Percentiles rank a stretch among this genome's conserved stretches.
Conservation (phyloP, 768 basidiomycete species). For the Auricularia auricula-judae region DNA sequence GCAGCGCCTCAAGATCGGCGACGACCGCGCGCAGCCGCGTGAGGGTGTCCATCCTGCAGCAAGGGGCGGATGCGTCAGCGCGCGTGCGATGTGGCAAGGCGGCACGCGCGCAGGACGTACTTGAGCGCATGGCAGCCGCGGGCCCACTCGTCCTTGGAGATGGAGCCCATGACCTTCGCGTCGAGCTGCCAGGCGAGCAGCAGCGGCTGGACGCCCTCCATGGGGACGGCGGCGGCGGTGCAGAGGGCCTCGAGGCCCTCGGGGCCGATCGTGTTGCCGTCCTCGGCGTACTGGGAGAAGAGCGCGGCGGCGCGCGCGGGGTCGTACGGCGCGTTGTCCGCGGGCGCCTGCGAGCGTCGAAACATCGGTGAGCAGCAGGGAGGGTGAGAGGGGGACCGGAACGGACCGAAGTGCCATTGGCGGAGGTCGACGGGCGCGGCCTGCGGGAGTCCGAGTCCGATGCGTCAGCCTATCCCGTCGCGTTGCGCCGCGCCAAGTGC, state of each 20-base stretch:
- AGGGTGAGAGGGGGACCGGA: background rate
- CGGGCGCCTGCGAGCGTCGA: background rate
- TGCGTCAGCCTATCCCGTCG: background rate
- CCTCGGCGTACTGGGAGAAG: slow-evolving; percentile 55
- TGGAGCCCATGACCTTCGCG: slow-evolving; percentile 61
- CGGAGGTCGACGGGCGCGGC: background rate
- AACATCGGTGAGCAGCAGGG: background rate
- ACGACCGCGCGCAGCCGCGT: slow-evolving; percentile 38
- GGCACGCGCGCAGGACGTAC: slow-evolving; percentile 22
- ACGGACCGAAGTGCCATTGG: background rate
- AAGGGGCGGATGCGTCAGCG: too few species aligned
- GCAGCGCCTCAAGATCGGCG: slow-evolving; percentile 51
- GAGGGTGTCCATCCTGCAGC: slow-evolving; percentile 38
- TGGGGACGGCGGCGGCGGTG: slow-evolving; percentile 52
- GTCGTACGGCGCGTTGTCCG: slow-evolving; percentile 29
- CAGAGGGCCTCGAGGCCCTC: slow-evolving; percentile 67
- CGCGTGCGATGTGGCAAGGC: background rate
- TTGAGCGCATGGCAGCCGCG: slow-evolving; percentile 36
- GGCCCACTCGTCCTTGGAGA: slow-evolving; percentile 62
- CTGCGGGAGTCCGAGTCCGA: background rate
- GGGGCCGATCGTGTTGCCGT: slow-evolving; percentile 53
- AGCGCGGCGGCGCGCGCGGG: slow-evolving; percentile 38
- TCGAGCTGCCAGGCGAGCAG: slow-evolving; percentile 67
- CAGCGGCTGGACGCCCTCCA: slow-evolving; percentile 64
- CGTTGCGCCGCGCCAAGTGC: background rate